These are phyloP conservation scores for Coprinellus aureogranulatus DNA, from an alignment of 768 basidiomycete species.

Conservation along the genomic window DNA sequence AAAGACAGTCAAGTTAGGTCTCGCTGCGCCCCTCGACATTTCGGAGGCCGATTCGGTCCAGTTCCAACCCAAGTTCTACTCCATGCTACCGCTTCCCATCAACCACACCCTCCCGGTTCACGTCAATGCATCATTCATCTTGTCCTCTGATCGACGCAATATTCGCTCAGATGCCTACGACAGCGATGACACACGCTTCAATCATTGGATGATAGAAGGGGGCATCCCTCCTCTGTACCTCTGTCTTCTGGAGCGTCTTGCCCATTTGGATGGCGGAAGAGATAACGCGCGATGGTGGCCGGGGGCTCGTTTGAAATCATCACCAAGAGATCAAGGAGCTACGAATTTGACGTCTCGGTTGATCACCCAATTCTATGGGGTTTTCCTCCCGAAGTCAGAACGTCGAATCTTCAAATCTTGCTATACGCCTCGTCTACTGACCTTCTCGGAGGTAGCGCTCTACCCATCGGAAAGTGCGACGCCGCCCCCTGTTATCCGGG, in stretches of 20 bases:
- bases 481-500: neutral
- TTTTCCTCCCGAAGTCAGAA: neutral
- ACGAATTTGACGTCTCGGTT: neutral
- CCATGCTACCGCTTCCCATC: slow-evolving; percentile 42
- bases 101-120: slow-evolving; percentile 43
- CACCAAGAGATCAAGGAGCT: slow-evolving; percentile 10
- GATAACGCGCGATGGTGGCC: slow-evolving; percentile 37
- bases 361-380: neutral
- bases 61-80: slow-evolving; percentile 32
- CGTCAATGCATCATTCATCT: slow-evolving; percentile 44
- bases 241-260: slow-evolving; percentile 33
- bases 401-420: neutral
- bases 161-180: slow-evolving; percentile 39
- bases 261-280: neutral
- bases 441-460: neutral
- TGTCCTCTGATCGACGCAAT: slow-evolving; percentile 46
- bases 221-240: slow-evolving; percentile 38
- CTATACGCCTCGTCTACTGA: neutral
- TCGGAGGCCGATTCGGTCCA: neutral
- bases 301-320: slow-evolving; percentile 7
- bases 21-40: slow-evolving; percentile 24
- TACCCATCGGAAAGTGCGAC: neutral
- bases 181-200: slow-evolving; percentile 35
- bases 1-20: slow-evolving; percentile 18
- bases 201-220: slow-evolving; percentile 39